Evolutionary conservation across 306 rosid species (phyloP).

Genomic region (Glycine latifolia): DNA sequence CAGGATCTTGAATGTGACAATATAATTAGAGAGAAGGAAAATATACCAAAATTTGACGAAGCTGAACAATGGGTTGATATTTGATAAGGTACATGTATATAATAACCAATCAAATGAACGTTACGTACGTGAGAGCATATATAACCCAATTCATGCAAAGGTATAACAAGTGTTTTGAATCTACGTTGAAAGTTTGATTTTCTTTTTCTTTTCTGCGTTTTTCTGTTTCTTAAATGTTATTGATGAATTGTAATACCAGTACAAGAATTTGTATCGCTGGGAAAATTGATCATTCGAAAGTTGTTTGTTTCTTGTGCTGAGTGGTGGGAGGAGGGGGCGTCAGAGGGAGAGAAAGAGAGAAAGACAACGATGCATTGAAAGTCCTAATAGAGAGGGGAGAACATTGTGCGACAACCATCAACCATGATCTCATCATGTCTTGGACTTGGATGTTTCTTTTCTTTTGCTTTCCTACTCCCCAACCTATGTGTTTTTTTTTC

Average conservation of each 20-base stretch:
- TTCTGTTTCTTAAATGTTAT: neutral
- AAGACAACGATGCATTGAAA: slow-evolving; percentile 44
- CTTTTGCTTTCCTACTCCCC: slow-evolving; percentile 34
- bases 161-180: slow-evolving; percentile 33
- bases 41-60: neutral
- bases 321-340: slow-evolving; percentile 43
- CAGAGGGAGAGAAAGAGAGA: slow-evolving; percentile 60
- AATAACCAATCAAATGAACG: slow-evolving; percentile 43
- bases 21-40: neutral
- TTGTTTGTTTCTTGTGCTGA: slow-evolving; percentile 35
- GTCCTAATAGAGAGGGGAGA: slow-evolving; percentile 57
- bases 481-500: neutral
- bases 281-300: slow-evolving; percentile 44
- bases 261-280: slow-evolving; percentile 42
- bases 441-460: neutral
- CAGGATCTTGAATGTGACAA: slow-evolving; percentile 43
- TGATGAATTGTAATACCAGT: slow-evolving; percentile 33
- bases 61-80: slow-evolving; percentile 21
- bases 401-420: slow-evolving; percentile 53
- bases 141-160: slow-evolving; percentile 48
- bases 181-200: slow-evolving; percentile 7
- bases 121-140: slow-evolving; percentile 35
- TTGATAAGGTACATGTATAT: no score
- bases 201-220: neutral
- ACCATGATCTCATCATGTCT: slow-evolving; percentile 25